Base-by-base conservation (phyloP, 2,329 filamentous ascomycete species). In the Ascochyta lentis region DNA sequence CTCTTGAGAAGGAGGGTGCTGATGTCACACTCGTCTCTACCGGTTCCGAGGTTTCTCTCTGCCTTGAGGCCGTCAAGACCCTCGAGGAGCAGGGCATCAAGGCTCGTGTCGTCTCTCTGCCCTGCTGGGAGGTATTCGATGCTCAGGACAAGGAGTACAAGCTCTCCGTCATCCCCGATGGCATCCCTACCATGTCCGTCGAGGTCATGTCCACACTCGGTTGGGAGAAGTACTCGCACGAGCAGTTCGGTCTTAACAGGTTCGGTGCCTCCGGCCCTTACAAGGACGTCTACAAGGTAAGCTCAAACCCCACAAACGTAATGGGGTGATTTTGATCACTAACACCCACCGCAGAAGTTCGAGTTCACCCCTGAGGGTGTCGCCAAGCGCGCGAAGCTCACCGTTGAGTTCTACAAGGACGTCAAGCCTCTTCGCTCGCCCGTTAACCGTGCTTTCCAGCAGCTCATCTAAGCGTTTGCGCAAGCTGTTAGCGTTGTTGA, bases 181-280 rank as follows among this genome's bases (percentile, higher is more conserved):
- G 93, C 67, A 94, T 97, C 76, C 94, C 95, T 66, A 87, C 92
- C 60, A 79, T 99, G 79, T 96, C 91, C 53, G 90, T 99, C 68
- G 95, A 99, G 85, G 93, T 92, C 78, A 96, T 96, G 91, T 90
- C 86, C 79, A 99, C 95, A 68, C 88, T 97, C 81, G 95, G 95
- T 69, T 99, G 95, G 95, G 93, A 98, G 86, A 90, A 94, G 80
- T 99, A 98, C 83, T 91, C 92, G 57, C 94, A 99, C 82, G 95
- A 99, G 87, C 95, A 99, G 84, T 99, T 99, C 74, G 95, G 95
- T 77, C 88, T 99, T 67, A 99, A 99, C 89, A 88, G 95, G 77
- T 99, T 99, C 80, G 95, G 95, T 87, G 94, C 94, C 67, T 96
- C 91, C 53, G 95, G 94, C 73, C 89, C 94, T 67, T 98, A 98